A percentile compares a stretch with the other conserved stretches of the same genome.
Conservation (phyloP, 495 filamentous ascomycete genomes). For the Collariella sp. region DNA sequence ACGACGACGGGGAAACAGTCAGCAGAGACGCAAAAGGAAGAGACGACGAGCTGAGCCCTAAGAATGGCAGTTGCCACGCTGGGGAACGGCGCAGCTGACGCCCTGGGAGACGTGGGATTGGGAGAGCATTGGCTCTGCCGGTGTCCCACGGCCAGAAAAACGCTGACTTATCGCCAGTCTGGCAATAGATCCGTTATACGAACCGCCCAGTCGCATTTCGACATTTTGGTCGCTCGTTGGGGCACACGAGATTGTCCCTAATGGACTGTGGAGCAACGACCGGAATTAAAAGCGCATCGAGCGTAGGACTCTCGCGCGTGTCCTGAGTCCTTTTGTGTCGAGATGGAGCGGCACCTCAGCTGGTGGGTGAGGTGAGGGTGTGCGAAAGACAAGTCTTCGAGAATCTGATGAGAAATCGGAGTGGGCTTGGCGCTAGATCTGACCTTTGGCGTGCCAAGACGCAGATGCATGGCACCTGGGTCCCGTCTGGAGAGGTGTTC, state of each 20-base stretch:
- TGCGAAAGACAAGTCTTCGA: background rate
- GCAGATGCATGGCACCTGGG: background rate
- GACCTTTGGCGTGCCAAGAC: background rate
- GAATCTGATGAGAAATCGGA: background rate
- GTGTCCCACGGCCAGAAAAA: background rate
- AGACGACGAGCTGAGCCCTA: background rate
- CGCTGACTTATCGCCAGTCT: background rate
- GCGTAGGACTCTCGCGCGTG: too few species aligned
- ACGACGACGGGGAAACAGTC: slow-evolving; percentile 8
- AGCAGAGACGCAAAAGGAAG: background rate
- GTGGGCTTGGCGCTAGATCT: slow-evolving; percentile 1
- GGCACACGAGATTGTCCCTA: background rate
- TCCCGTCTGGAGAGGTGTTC: too few species aligned
- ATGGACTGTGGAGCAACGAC: background rate
- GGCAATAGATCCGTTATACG: slow-evolving; percentile 8
- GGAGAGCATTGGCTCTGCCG: background rate
- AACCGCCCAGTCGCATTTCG: slow-evolving; percentile 13
- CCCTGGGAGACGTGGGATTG: background rate
- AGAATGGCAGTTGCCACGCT: background rate
- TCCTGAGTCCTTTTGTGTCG: too few species aligned
- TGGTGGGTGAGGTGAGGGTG: background rate
- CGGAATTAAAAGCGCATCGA: background rate
- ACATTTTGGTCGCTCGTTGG: background rate
- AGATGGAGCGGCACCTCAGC: background rate
- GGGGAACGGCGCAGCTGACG: slow-evolving; percentile 6